These are phyloP conservation scores for Hypoxylon intermedium DNA, from an alignment of 495 filamentous ascomycete species.

Conservation along the genomic window DNA sequence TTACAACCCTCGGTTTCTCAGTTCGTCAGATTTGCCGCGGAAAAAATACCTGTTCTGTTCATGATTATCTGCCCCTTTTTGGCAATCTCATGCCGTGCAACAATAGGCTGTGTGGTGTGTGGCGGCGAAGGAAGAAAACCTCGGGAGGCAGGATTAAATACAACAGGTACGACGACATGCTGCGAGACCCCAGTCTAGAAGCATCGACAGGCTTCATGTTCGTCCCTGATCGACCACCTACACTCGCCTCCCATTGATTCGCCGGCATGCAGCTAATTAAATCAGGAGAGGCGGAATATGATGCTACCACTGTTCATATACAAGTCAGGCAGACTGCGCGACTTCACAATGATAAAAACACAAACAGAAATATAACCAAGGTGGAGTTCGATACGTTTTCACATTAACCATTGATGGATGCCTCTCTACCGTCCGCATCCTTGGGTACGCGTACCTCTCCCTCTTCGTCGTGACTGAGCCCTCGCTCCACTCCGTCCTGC, in stretches of 20 bases:
- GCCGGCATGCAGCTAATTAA: slow-evolving; percentile 6
- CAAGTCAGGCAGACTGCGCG: neutral
- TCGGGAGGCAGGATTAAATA: too few species aligned
- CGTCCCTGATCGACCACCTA: too few species aligned
- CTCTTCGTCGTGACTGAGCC: slow-evolving; percentile 14
- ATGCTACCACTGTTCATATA: neutral
- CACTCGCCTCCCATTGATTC: slow-evolving; percentile 1
- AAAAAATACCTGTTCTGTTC: too few species aligned
- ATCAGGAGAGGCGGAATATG: neutral
- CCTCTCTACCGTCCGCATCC: slow-evolving; percentile 15
- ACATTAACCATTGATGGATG: slow-evolving; percentile 22
- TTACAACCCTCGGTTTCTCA: slow-evolving; percentile 9
- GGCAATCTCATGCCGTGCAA: too few species aligned
- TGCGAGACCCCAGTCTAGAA: too few species aligned
- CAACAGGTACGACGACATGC: too few species aligned
- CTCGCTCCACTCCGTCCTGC: neutral
- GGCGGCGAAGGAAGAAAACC: too few species aligned
- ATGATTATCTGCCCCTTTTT: too few species aligned
- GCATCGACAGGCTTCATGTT: too few species aligned
- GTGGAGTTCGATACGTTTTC: slow-evolving; percentile 28
- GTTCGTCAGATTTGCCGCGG: slow-evolving; percentile 2
- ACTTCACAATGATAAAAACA: neutral
- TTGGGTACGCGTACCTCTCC: slow-evolving; percentile 1
- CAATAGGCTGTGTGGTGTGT: too few species aligned
- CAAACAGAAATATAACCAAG: neutral